These are phyloP conservation scores for Apiospora rasikravindrae DNA, from an alignment of 2,329 filamentous ascomycete species.

Conservation along the genomic window DNA sequence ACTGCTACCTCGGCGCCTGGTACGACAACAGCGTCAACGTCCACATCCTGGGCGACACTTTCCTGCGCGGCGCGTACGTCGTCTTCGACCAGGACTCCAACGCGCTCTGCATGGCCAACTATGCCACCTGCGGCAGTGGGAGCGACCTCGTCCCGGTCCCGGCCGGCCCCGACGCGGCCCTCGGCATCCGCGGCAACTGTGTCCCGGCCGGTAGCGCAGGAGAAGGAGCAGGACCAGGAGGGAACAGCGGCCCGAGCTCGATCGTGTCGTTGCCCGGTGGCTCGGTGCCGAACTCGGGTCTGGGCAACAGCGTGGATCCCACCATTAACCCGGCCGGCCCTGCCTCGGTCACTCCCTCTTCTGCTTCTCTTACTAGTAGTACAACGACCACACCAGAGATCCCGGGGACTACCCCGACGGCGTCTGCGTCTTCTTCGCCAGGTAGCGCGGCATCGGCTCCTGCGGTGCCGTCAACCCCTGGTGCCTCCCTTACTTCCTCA, in stretches of 20 bases:
- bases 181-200: neutral
- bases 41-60: constrained; percentile 40
- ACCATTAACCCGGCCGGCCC: constrained; percentile 19
- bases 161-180: neutral
- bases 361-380: too few relatives aligned
- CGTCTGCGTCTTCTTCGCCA: neutral
- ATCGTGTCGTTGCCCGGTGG: constrained; percentile 24
- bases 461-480: neutral
- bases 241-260: neutral
- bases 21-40: constrained; percentile 30
- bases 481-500: neutral
- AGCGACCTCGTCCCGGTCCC: constrained; percentile 35
- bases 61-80: constrained; percentile 39
- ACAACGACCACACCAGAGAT: neutral
- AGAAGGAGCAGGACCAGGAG: too few relatives aligned
- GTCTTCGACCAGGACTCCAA: constrained; percentile 38
- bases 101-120: constrained; percentile 39
- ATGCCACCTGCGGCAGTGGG: constrained; percentile 27
- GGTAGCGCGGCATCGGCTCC: neutral
- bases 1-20: constrained; percentile 36
- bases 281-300: neutral
- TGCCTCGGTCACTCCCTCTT: neutral
- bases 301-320: neutral
- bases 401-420: neutral
- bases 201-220: neutral